A percentile compares a stretch with the other conserved stretches of the same genome.
phyloP scores from a whole-genome alignment of 805 yeast genomes.

The Candida pini region DNA sequence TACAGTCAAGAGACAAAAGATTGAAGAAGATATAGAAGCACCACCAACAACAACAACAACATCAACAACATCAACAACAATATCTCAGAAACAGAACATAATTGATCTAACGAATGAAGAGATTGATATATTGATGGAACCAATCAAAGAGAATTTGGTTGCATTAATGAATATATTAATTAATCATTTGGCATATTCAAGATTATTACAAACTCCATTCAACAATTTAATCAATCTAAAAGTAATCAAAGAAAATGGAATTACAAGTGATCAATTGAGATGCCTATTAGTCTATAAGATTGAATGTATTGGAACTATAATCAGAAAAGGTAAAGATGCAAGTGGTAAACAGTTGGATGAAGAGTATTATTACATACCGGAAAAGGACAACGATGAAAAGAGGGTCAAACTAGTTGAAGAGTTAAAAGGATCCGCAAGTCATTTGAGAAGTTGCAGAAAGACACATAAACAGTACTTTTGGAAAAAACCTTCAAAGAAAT shows the following conservation, averaged over 20 bases:
- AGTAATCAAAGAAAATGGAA: constrained; percentile 44
- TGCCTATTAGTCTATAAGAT: constrained; percentile 38
- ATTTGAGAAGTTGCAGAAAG: constrained; percentile 80
- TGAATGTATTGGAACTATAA: constrained; percentile 79
- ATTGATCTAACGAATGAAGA: constrained; percentile 18
- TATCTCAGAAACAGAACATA: not conserved
- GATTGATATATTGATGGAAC: constrained; percentile 23
- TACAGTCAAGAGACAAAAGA: not conserved
- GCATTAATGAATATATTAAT: constrained; percentile 61
- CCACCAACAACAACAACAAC: constrained; percentile 3
- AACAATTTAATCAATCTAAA: constrained; percentile 54
- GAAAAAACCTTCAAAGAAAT: constrained; percentile 45
- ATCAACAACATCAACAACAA: constrained; percentile 1
- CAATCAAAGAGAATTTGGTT: constrained; percentile 34
- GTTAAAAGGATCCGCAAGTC: constrained; percentile 71
- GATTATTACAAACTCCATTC: constrained; percentile 85
- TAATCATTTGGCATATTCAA: constrained; percentile 86
- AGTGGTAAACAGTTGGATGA: constrained; percentile 93
- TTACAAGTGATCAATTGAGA: constrained; percentile 41
- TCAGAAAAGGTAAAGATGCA: constrained; percentile 90
- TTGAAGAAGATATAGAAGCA: constrained; percentile 3
- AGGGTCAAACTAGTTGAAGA: constrained; percentile 68
- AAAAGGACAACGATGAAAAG: constrained; percentile 65
- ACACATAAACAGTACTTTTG: constrained; percentile 87
- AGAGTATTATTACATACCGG: constrained; percentile 87